Conservation (phyloP, 176 grass and related monocot genomes). For the Carex pumila region DNA sequence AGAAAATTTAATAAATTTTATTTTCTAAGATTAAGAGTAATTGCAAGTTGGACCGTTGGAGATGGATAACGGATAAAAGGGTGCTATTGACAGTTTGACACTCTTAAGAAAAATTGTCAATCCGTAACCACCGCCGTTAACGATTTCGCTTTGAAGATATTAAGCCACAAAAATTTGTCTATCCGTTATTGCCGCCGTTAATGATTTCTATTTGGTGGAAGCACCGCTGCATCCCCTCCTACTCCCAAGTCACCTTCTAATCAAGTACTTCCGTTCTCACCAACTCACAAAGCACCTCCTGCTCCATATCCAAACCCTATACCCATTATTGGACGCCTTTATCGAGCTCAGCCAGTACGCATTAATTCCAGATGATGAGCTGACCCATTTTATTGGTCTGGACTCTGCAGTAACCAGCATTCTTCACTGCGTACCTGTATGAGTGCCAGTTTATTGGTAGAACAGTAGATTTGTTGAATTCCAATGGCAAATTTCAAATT, state of each 20-base stretch:
- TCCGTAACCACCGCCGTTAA: no score
- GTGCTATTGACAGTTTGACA: no score
- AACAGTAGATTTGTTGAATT: background rate
- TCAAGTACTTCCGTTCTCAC: conserved; percentile 24
- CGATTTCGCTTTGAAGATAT: no score
- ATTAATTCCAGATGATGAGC: conserved; percentile 22
- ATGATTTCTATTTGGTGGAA: background rate
- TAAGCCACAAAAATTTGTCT: no score
- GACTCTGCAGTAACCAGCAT: no score
- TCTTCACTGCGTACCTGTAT: background rate
- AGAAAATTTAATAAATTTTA: no score
- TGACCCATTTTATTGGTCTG: background rate
- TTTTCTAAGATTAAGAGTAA: no score
- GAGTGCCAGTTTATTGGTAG: background rate
- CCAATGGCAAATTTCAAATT: no score
- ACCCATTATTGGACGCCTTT: conserved; percentile 43
- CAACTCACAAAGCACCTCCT: conserved; percentile 34
- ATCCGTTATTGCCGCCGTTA: background rate
- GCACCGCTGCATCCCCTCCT: no score
- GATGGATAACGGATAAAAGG: no score
- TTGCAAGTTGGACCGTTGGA: no score
- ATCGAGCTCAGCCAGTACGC: conserved; percentile 43
- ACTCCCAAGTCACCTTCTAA: conserved; percentile 13
- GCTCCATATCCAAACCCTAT: conserved; percentile 25
- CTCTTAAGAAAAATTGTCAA: no score